These are phyloP conservation scores for Somion occarium DNA, from an alignment of 1,284 basidiomycete genomes.

Conservation along the genomic window DNA sequence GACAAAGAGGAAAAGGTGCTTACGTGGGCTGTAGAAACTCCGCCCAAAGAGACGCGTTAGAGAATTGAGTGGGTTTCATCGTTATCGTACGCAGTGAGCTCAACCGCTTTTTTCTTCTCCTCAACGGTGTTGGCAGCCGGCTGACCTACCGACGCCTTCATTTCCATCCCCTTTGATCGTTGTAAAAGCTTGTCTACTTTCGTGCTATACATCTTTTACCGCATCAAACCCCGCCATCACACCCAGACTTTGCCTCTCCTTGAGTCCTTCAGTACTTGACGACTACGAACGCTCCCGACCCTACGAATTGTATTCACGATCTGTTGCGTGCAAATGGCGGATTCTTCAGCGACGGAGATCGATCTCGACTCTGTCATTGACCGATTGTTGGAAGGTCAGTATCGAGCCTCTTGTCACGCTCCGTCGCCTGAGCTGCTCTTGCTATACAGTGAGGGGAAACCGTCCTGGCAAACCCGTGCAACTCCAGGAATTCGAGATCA, in stretches of 20 bases:
- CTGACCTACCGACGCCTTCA: conserved; percentile 22
- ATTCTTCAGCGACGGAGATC: conserved; percentile 72
- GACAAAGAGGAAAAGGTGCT: neutral
- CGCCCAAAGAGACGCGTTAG: neutral
- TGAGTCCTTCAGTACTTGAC: neutral
- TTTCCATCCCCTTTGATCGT: conserved; percentile 6
- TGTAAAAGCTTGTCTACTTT: conserved; percentile 9
- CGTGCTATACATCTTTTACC: conserved; percentile 3
- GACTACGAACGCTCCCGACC: neutral
- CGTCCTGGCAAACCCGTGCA: conserved; percentile 93
- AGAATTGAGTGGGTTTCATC: conserved; percentile 25
- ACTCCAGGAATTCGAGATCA: conserved; percentile 94
- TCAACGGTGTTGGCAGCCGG: conserved; percentile 25
- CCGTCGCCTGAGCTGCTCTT: conserved; percentile 13
- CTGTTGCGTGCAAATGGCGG: conserved; percentile 43
- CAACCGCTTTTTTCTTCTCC: conserved; percentile 26
- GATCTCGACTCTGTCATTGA: conserved; percentile 98
- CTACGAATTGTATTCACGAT: conserved; percentile 25
- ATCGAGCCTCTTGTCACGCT: conserved; percentile 1
- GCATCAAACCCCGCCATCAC: conserved; percentile 1
- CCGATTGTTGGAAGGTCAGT: conserved; percentile 90
- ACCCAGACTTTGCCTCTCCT: no score
- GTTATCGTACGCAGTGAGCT: conserved; percentile 21
- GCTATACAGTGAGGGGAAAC: conserved; percentile 78
- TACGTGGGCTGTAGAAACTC: neutral